Percentiles rank a stretch among this genome's conserved stretches.
These are phyloP conservation scores for Penicillium sp. DNA, from an alignment of 2,329 filamentous ascomycete species.

Conservation along the genomic window DNA sequence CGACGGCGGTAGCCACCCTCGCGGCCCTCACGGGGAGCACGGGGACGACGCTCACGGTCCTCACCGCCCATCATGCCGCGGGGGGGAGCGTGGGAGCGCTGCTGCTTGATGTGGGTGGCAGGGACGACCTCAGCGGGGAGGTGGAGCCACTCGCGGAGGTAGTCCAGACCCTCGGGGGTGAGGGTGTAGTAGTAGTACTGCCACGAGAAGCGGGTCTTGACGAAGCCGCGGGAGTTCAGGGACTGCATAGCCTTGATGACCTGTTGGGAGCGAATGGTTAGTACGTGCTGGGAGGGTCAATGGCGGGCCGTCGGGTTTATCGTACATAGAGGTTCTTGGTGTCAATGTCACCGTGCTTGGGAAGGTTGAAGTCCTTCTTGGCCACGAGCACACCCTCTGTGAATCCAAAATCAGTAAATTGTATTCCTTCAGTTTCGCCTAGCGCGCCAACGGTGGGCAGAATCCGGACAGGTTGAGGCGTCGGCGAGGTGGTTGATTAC, in stretches of 20 bases:
- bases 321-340: conserved; percentile 95
- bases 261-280: conserved; percentile 38
- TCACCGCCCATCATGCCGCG: conserved; percentile 94
- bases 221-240: conserved; percentile 93
- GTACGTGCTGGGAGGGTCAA: not conserved
- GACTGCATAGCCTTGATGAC: conserved; percentile 99
- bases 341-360: conserved; percentile 97
- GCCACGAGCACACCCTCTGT: conserved; percentile 85
- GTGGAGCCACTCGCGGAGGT: conserved; percentile 99
- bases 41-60: conserved; percentile 81
- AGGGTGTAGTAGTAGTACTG: conserved; percentile 99
- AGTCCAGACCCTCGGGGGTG: conserved; percentile 98
- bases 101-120: conserved; percentile 99
- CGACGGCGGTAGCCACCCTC: conserved; percentile 91
- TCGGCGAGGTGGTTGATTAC: conserved; percentile 33
- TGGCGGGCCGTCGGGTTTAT: conserved; percentile 10
- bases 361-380: conserved; percentile 98
- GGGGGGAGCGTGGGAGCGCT: conserved; percentile 96
- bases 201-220: conserved; percentile 99
- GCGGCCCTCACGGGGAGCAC: conserved; percentile 75
- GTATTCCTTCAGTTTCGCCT: not conserved
- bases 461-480: conserved; percentile 22
- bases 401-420: conserved; percentile 25
- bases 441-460: conserved; percentile 7
- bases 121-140: conserved; percentile 99